Evolutionary conservation across 2,329 filamentous ascomycete species (phyloP).

Genomic region (Fusarium sp.): DNA sequence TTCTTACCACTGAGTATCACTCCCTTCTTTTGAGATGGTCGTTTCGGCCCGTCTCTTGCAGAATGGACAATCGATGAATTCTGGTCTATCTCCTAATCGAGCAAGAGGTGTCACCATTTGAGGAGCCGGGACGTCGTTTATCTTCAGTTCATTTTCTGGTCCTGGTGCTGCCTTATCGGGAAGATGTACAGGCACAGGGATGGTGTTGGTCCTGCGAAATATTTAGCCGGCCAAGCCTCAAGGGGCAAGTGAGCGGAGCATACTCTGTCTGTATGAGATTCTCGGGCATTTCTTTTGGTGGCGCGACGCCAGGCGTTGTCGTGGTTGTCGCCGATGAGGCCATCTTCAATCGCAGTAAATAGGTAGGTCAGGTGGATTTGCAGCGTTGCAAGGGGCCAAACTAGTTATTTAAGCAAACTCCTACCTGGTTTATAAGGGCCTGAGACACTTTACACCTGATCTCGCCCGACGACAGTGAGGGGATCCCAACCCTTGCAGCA

Average conservation of each 20-base stretch:
- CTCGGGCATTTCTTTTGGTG: neutral
- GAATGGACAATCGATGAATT: constrained; percentile 8
- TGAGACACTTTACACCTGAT: neutral
- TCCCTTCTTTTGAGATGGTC: neutral
- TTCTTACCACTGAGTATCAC: neutral
- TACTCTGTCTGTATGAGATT: neutral
- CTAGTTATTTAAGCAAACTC: neutral
- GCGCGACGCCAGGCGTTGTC: neutral
- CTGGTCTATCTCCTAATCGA: neutral
- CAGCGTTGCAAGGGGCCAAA: neutral
- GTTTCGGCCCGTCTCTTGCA: neutral
- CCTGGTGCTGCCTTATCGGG: neutral
- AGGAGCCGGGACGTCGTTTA: neutral
- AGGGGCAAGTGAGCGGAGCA: neutral
- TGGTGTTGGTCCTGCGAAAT: neutral
- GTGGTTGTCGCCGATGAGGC: neutral
- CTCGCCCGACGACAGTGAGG: neutral
- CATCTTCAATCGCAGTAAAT: neutral
- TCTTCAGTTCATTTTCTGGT: neutral
- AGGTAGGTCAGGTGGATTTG: neutral
- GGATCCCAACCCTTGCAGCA: neutral
- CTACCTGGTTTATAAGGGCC: neutral
- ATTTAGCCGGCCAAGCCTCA: neutral
- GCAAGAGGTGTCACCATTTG: neutral
- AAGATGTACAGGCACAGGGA: neutral